Conservation (phyloP, 2,329 filamentous ascomycete genomes). For the Penicillium sp. region DNA sequence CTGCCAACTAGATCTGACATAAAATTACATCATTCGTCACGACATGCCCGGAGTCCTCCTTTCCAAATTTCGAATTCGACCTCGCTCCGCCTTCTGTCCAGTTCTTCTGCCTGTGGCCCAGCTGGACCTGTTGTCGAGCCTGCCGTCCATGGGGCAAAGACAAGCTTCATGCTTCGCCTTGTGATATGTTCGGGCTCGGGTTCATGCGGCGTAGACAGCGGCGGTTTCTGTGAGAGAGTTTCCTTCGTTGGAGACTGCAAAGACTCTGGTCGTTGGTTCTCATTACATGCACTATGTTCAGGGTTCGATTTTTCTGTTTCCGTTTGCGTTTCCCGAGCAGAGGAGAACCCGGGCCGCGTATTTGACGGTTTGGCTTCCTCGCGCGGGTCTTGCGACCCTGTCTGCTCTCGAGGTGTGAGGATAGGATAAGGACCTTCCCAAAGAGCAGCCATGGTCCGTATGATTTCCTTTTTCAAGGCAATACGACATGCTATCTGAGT, state of each 20-base stretch:
- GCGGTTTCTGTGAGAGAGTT: too few species aligned
- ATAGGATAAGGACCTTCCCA: constrained; percentile 5
- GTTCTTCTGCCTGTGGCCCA: constrained; percentile 18
- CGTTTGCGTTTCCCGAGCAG: constrained; percentile 4
- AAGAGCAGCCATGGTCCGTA: constrained; percentile 36
- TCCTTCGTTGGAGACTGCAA: too few species aligned
- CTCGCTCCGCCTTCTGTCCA: constrained; percentile 18
- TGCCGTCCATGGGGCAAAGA: constrained; percentile 76
- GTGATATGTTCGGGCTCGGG: constrained; percentile 35
- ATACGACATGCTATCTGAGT: constrained; percentile 83
- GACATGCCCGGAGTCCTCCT: constrained; percentile 51
- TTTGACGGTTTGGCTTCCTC: neutral
- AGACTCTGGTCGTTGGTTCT: too few species aligned
- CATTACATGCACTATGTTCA: neutral
- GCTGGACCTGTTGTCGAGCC: constrained; percentile 52
- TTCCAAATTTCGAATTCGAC: constrained; percentile 73
- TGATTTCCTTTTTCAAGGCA: constrained; percentile 66
- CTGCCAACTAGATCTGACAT: neutral
- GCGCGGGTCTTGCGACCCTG: neutral
- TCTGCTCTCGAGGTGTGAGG: constrained; percentile 9
- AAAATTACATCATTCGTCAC: constrained; percentile 3
- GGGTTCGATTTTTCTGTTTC: neutral
- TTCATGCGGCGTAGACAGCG: too few species aligned
- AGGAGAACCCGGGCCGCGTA: constrained; percentile 1
- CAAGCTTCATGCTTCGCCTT: constrained; percentile 79